Evolutionary conservation across 768 basidiomycete genomes (phyloP), one percentile per base, ranked within the genome.

Genomic region (Plicaturopsis crispa): DNA sequence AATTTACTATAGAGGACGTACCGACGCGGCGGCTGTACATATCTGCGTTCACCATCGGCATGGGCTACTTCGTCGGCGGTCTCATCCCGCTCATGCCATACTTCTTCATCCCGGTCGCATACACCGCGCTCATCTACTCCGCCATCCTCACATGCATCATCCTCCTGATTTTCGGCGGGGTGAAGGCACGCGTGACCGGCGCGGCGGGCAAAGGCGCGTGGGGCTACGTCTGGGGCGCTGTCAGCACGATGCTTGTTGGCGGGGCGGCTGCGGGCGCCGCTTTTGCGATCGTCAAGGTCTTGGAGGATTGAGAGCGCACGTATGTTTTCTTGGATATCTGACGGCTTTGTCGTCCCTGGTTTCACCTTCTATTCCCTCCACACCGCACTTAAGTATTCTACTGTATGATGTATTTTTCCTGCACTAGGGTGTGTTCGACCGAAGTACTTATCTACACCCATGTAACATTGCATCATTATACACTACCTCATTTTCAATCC

Each of bases 31-130:
- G 96, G 19, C 67, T 96, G 46, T 97, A 91, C 64, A 70, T 81
- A 24, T 93, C 90, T 1, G 94, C 94, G 2, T 72, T 94, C 47
- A 98, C 94, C 0, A 98, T 99, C 54, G 96, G 94, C 44, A 72
- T 90, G 53, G 90, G 91, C 10, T 94, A 98, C 65, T 81, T 93
- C 45, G 37, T 94, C 39, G 96, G 96, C 32, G 96, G 96, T 21
- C 69, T 93, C 39, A 86, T 98, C 50, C 96, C 96, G 1, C 73
- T 99, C 24, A 49, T 92, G 7, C 91, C 91, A 7, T 94, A 96
- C 63, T 92, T 98, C 66, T 90, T 91, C 66, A 75, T 92, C 48
- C 58, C 76, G 3, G 59, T 59, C 10, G 91, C 90, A 6, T 71
- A 78, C 24, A 56, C 75, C 18, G 73, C 83, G 31, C 66, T 89